These are phyloP conservation scores for Cokeromyces recurvatus DNA, from an alignment of 371 early-diverging fungal species.

Conservation along the genomic window DNA sequence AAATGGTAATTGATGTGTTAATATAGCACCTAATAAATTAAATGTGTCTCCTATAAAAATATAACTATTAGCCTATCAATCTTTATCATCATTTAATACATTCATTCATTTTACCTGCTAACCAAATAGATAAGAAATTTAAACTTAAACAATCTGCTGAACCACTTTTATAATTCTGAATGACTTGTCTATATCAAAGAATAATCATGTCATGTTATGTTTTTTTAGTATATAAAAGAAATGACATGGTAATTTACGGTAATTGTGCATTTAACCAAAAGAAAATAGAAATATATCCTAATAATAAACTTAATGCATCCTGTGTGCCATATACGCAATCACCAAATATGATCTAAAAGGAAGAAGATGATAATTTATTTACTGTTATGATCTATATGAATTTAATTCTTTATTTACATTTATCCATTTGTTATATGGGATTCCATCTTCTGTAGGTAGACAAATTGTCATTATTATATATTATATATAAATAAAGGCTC, in stretches of 20 bases:
- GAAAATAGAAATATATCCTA: slow-evolving; percentile 60
- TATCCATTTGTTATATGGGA: slow-evolving; percentile 29
- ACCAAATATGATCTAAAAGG: slow-evolving; percentile 32
- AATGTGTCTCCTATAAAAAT: slow-evolving; percentile 53
- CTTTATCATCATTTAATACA: neutral
- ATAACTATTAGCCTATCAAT: neutral
- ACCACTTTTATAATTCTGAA: slow-evolving; percentile 50
- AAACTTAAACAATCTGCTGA: slow-evolving; percentile 51
- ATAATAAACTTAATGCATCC: slow-evolving; percentile 26
- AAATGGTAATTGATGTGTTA: slow-evolving; percentile 72
- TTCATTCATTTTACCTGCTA: slow-evolving; percentile 48
- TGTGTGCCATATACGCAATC: slow-evolving; percentile 47
- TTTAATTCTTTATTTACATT: slow-evolving; percentile 18
- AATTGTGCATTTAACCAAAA: slow-evolving; percentile 75
- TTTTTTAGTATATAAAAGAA: neutral
- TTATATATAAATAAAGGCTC: neutral
- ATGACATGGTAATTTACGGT: slow-evolving; percentile 45
- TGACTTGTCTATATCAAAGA: slow-evolving; percentile 39
- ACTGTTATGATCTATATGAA: too few relatives aligned
- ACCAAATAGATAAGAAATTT: slow-evolving; percentile 62
- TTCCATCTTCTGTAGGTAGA: slow-evolving; percentile 25
- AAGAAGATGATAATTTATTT: neutral
- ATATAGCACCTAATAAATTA: slow-evolving; percentile 64
- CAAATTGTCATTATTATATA: slow-evolving; percentile 21
- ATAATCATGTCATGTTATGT: neutral